Conservation (phyloP, 192 early-diverging fungal species). For the Coemansia sp. region DNA sequence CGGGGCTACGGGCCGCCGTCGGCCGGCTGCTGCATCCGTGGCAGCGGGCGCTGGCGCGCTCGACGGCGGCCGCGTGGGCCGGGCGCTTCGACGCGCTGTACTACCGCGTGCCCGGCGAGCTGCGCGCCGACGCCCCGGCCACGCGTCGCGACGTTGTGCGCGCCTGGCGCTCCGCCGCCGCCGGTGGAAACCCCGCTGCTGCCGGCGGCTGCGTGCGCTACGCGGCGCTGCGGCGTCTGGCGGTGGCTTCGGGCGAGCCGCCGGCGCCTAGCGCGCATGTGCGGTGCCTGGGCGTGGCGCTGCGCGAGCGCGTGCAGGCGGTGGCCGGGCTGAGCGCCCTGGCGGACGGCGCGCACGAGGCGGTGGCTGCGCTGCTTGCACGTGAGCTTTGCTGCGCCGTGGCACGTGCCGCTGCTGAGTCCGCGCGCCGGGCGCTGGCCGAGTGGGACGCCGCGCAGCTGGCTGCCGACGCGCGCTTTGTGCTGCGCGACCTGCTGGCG, state of each 20-base stretch:
- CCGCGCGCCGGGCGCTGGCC: neutral
- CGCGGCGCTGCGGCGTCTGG: constrained; percentile 31
- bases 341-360: neutral
- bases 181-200: neutral
- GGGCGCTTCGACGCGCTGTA: constrained; percentile 27
- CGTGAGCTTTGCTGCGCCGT: neutral
- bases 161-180: constrained; percentile 23
- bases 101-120: constrained; percentile 13
- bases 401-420: neutral
- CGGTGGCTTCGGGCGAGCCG: neutral
- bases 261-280: constrained; percentile 11
- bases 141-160: constrained; percentile 35
- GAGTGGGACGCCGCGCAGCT: constrained; percentile 38
- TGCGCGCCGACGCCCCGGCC: constrained; percentile 10
- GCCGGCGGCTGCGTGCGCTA: constrained; percentile 16
- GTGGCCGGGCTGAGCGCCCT: constrained; percentile 29
- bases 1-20: constrained; percentile 5
- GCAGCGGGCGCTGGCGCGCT: constrained; percentile 18
- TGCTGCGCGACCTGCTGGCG: neutral
- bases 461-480: constrained; percentile 20
- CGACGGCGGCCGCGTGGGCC: constrained; percentile 22
- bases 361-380: constrained; percentile 7
- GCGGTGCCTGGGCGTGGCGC: constrained; percentile 12
- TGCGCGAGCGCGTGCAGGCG: constrained; percentile 32
- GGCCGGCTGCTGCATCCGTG: constrained; percentile 26